These are phyloP conservation scores for Neofusicoccum cordaticola DNA, from an alignment of 2,329 filamentous ascomycete species.

Conservation along the genomic window DNA sequence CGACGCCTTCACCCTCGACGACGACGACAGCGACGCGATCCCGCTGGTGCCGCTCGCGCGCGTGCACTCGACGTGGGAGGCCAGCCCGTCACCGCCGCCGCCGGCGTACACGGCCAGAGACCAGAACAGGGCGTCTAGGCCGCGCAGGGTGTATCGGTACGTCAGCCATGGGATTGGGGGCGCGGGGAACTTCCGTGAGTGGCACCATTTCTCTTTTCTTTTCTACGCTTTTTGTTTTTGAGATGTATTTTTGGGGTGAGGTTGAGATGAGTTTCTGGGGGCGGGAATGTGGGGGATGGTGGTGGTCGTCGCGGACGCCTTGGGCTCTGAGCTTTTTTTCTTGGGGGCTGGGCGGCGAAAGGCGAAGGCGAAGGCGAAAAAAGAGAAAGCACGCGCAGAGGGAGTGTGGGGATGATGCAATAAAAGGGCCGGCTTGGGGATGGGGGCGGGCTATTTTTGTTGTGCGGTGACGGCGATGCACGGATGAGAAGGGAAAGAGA, in stretches of 20 bases:
- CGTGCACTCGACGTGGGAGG: background rate
- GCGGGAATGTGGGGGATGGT: background rate
- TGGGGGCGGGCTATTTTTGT: no score
- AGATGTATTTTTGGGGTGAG: background rate
- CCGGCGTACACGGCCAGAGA: no score
- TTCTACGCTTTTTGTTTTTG: background rate
- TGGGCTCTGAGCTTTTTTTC: background rate
- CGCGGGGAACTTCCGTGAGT: constrained; percentile 12
- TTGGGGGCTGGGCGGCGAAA: background rate
- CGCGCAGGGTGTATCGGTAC: background rate
- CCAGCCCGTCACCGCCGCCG: background rate
- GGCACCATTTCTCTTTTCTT: background rate
- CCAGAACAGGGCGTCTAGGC: background rate
- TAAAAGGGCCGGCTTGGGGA: no score
- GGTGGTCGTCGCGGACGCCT: background rate
- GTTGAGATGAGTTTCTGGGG: background rate
- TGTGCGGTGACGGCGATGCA: no score
- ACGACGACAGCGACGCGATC: background rate
- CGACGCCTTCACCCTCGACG: background rate
- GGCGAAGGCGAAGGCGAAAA: background rate
- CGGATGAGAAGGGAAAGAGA: no score
- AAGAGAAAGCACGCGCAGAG: background rate
- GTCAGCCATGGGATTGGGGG: constrained; percentile 13
- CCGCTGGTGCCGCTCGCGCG: background rate
- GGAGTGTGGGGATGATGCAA: no score